phyloP scores from a whole-genome alignment of 176 grass and related monocot species.

The Cenchrus americanus region DNA sequence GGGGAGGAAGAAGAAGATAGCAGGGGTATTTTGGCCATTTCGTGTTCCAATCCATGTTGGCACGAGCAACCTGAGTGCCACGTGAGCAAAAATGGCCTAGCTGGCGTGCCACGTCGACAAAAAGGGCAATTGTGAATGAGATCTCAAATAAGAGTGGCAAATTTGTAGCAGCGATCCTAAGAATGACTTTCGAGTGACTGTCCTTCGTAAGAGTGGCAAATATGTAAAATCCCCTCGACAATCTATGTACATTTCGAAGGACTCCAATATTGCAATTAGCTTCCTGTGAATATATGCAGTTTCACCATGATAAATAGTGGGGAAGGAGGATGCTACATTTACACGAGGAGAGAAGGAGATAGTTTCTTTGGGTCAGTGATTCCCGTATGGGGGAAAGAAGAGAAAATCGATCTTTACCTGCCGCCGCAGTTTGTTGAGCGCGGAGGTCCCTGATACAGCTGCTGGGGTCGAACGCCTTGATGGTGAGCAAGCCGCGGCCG shows the following conservation, averaged over 20 bases:
- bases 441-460: neutral
- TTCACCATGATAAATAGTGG: neutral
- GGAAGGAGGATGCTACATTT: neutral
- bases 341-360: neutral
- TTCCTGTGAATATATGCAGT: neutral
- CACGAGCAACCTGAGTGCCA: too few relatives aligned
- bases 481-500: neutral
- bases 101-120: too few relatives aligned
- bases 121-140: too few relatives aligned
- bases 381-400: neutral
- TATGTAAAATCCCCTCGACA: too few relatives aligned
- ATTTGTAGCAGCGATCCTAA: too few relatives aligned
- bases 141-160: too few relatives aligned
- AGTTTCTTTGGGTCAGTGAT: neutral
- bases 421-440: neutral
- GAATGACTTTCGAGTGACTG: too few relatives aligned
- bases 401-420: neutral
- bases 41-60: too few relatives aligned
- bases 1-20: too few relatives aligned
- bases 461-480: neutral
- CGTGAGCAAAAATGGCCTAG: too few relatives aligned
- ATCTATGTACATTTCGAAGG: neutral
- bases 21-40: too few relatives aligned
- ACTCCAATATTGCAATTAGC: neutral
- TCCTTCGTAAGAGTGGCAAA: too few relatives aligned